These are phyloP conservation scores for Salix dunnii DNA, from an alignment of 345 rosid species.

Conservation along the genomic window DNA sequence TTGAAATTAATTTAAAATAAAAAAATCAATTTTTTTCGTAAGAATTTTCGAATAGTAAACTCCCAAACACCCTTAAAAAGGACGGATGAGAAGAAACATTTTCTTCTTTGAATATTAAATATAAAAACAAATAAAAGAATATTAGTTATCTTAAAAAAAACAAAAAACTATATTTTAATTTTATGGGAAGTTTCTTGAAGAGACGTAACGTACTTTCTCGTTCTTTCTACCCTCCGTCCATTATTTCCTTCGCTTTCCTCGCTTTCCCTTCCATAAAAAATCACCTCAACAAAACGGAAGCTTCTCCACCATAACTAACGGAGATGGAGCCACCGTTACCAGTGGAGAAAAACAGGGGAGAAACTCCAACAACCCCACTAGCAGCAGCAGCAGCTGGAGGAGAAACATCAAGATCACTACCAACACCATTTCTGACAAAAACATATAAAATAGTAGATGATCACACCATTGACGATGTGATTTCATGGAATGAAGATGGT, in stretches of 20 bases:
- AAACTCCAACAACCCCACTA: background rate
- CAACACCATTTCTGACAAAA: conserved; percentile 80
- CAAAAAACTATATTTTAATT: background rate
- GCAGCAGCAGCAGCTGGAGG: background rate
- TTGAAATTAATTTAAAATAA: too few relatives aligned
- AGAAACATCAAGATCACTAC: conserved; percentile 62
- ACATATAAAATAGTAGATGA: conserved; percentile 83
- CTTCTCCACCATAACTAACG: conserved; percentile 21
- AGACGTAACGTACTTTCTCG: conserved; percentile 41
- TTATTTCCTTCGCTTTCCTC: background rate
- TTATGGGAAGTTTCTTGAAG: conserved; percentile 54
- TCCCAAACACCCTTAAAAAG: too few relatives aligned
- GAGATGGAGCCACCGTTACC: conserved; percentile 26
- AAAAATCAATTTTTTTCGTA: too few relatives aligned
- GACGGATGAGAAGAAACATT: too few relatives aligned
- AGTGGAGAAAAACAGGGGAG: conserved; percentile 32
- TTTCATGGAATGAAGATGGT: conserved; percentile 92
- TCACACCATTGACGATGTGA: conserved; percentile 55
- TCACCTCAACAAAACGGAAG: conserved; percentile 12
- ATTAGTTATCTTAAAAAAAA: background rate
- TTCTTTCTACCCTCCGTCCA: conserved; percentile 7
- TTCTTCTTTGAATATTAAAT: too few relatives aligned
- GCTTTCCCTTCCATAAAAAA: background rate
- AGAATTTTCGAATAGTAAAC: too few relatives aligned
- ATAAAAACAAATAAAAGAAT: too few relatives aligned